Evolutionary conservation across 495 filamentous ascomycete species (phyloP).

Genomic region (Lepraria neglecta): DNA sequence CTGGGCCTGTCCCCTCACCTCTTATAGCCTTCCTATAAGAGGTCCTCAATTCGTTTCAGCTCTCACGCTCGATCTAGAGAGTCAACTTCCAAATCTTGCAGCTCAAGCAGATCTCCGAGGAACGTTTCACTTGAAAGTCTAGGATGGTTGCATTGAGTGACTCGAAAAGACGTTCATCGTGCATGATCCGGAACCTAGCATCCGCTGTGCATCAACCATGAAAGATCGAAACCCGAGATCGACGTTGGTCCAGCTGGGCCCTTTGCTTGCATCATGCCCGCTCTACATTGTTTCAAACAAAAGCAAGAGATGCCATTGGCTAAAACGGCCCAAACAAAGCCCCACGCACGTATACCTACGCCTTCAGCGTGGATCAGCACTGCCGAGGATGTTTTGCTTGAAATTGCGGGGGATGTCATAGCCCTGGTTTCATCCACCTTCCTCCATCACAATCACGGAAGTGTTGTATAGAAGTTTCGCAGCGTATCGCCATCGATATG

Average conservation of each 20-base stretch:
- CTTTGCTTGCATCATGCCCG: neutral
- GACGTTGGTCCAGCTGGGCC: neutral
- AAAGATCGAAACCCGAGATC: constrained; percentile 1
- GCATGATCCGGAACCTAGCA: neutral
- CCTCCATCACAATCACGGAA: neutral
- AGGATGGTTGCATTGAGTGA: neutral
- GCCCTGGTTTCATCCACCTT: neutral
- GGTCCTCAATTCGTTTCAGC: too few relatives aligned
- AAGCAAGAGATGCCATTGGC: neutral
- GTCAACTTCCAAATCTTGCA: too few relatives aligned
- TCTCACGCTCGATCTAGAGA: too few relatives aligned
- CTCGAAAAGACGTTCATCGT: neutral
- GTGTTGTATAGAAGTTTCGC: too few relatives aligned
- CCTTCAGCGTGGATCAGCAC: neutral
- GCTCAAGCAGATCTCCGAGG: too few relatives aligned
- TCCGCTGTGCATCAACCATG: neutral
- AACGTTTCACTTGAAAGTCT: neutral
- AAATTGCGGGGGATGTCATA: neutral
- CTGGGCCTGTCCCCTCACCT: too few relatives aligned
- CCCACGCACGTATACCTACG: neutral
- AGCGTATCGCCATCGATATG: too few relatives aligned
- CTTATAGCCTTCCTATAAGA: too few relatives aligned
- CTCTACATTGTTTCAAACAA: neutral
- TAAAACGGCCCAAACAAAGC: neutral
- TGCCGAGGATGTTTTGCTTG: neutral